A percentile compares a stretch with the other conserved stretches of the same genome.
These are phyloP conservation scores for Cryphonectria radicalis DNA, from an alignment of 2,329 filamentous ascomycete genomes.

Conservation along the genomic window DNA sequence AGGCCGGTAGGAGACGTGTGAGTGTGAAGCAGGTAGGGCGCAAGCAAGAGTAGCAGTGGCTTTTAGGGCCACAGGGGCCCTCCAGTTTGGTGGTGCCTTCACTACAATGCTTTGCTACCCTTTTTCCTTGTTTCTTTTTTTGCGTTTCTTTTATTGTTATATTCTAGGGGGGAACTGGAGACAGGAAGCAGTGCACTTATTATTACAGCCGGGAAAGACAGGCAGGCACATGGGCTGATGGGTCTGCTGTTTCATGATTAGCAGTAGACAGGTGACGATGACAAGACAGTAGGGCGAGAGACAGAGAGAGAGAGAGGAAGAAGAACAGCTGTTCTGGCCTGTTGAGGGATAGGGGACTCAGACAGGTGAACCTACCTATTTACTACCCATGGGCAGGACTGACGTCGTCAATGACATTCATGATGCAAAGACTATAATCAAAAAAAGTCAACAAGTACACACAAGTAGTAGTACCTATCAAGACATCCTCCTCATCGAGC, in stretches of 20 bases:
- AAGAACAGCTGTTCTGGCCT: not conserved
- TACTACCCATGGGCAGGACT: not conserved
- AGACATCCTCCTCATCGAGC: not conserved
- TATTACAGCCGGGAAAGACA: not conserved
- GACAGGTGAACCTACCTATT: not conserved
- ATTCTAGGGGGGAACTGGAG: not conserved
- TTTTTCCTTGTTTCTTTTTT: not conserved
- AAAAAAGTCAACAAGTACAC: conserved; percentile 24
- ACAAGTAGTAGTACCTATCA: not conserved
- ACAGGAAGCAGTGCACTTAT: not conserved
- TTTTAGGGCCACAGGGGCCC: not conserved
- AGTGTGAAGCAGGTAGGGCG: not conserved
- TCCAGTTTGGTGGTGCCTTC: not conserved
- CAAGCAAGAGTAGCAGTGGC: not conserved
- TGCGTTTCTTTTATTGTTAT: not conserved
- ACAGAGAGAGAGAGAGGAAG: not conserved
- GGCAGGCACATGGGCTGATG: not conserved
- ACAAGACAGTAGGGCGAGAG: not conserved
- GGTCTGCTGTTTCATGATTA: not conserved
- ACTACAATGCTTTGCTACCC: not conserved
- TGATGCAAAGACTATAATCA: conserved; percentile 21
- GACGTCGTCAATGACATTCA: conserved; percentile 14
- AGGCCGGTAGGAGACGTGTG: not conserved
- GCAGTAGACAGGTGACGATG: not conserved
- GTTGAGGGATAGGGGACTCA: not conserved